Base-by-base conservation (phyloP, 331 rosid species). In the Quercus phellos region DNA sequence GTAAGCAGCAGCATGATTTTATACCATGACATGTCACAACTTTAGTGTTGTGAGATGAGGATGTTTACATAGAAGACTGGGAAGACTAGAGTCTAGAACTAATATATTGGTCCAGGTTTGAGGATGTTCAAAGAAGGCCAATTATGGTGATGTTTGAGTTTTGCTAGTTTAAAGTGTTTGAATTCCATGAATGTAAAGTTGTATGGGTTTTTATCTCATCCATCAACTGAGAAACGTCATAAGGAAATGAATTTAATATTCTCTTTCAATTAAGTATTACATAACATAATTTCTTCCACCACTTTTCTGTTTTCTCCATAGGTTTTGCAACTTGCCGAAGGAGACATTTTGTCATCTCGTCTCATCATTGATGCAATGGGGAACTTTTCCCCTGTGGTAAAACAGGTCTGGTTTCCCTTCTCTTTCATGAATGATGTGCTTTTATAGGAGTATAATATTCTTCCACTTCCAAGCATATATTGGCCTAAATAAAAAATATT, bases 311-410 rank as follows among this genome's bases (percentile, higher is more conserved):
- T 84, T 77, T 73, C n/a, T 77, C 60, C 53, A 18, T 77, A 90
- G 97, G 90, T 89, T 75, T 73, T 90, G 75, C 87, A 88, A 85
- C 91, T 92, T 73, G 78, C 84, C 4, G 92, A 85, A n/a, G 97
- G 85, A 72, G 88, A 86, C 68, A 78, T 83, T 70, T 82, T 92
- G 80, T 84, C 98, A 34, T 90, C 93, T 78, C 87, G 86, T 78
- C 98, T 92, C 76, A 74, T 93, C 75, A 84, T 94, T 77, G 98
- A 94, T 81, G 98, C 99, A 78, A 94, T 90, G 99, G 99, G 99
- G 75, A 94, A 94, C 87, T 94, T 92, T 77, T 94, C 99, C 56
- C 98, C 99, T 22, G 75, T 94, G 50, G 99, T 94, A 78, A 92
- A 88, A 77, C 99, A 94, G 94, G 98, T 89, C 61, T 78, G 83